Evolutionary conservation across 495 filamentous ascomycete genomes (phyloP), one percentile per base, ranked within the genome.

Genomic region (Bathelium albidoporum): DNA sequence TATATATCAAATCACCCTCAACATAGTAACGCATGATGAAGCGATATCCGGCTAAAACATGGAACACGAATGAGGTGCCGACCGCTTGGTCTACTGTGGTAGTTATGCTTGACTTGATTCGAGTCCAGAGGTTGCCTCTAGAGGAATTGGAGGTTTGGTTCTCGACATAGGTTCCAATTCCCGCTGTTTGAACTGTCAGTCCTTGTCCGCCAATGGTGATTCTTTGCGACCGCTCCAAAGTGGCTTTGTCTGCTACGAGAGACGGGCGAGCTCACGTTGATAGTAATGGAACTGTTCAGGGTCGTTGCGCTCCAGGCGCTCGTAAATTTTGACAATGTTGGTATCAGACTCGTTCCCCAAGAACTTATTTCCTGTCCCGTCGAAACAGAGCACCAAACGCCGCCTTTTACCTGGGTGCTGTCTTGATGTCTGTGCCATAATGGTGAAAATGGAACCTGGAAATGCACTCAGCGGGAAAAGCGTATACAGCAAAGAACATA

Each of bases 361-460:
- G 70, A 94, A 95, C 67, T 91, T 89, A 69, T 95, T 94, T 1
- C 90, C 90, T 0, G 91, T 95, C 28, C 91, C 91, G 71, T 96
- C 91, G 63, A 95, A 95, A 69, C 90, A 95, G 2, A 95, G 77
- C 20, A 96, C 34, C 34, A 39, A 39, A 39, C 34, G 34, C 5
- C 34, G 5, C 34, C 14, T 39, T 39, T 14, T 39, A 5, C 34
- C 34, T 39, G 34, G 34, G 5, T 39, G 34, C 34, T 39, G 5
- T 5, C 14, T 39, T 5, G 34, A 39, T 39, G 34, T 39, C 14
- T 39, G 34, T 5, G 34, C 34, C 34, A 39, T 39, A 39, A 5
- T 39, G 34, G 5, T 14, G 14, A 14, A 39, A 5, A 39, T 39
- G 5, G 34, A 39, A 5, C 14, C n/a, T n/a, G n/a, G n/a, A n/a